These are phyloP conservation scores for Butyriboletus loyo DNA, from an alignment of 768 basidiomycete species.

Conservation along the genomic window DNA sequence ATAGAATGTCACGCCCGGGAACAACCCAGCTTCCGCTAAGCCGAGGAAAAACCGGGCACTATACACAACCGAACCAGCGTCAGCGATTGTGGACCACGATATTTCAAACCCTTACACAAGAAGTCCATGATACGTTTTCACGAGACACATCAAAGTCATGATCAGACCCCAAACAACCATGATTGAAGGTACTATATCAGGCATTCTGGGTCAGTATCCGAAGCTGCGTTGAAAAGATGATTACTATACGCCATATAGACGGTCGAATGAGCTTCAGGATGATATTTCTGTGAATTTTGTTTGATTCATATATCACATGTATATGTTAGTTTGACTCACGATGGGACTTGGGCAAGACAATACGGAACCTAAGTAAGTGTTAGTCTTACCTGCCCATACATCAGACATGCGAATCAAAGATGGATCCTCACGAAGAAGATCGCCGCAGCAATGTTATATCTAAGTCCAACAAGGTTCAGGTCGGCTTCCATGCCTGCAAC, in stretches of 20 bases:
- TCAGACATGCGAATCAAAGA: neutral
- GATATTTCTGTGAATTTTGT: conserved; percentile 29
- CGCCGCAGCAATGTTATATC: conserved; percentile 38
- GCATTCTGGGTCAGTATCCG: conserved; percentile 2
- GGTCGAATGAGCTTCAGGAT: conserved; percentile 33
- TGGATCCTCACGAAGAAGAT: conserved; percentile 34
- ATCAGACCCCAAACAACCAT: conserved; percentile 38
- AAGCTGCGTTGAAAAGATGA: neutral
- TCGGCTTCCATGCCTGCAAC: conserved; percentile 46
- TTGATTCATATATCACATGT: neutral
- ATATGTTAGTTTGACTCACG: conserved; percentile 25
- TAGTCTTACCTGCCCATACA: neutral
- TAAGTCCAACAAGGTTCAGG: conserved; percentile 33
- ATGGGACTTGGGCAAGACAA: conserved; percentile 36
- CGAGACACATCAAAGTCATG: conserved; percentile 37
- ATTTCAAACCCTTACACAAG: conserved; percentile 25
- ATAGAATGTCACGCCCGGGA: conserved; percentile 39
- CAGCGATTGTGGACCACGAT: neutral
- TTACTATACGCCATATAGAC: conserved; percentile 32
- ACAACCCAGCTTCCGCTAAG: conserved; percentile 43
- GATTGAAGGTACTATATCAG: conserved; percentile 34
- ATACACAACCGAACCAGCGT: neutral
- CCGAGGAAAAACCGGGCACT: conserved; percentile 45
- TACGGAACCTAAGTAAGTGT: conserved; percentile 33
- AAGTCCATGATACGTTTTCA: conserved; percentile 29